phyloP scores from a whole-genome alignment of 176 grass and related monocot genomes.

The Chrysopogon serrulatus region DNA sequence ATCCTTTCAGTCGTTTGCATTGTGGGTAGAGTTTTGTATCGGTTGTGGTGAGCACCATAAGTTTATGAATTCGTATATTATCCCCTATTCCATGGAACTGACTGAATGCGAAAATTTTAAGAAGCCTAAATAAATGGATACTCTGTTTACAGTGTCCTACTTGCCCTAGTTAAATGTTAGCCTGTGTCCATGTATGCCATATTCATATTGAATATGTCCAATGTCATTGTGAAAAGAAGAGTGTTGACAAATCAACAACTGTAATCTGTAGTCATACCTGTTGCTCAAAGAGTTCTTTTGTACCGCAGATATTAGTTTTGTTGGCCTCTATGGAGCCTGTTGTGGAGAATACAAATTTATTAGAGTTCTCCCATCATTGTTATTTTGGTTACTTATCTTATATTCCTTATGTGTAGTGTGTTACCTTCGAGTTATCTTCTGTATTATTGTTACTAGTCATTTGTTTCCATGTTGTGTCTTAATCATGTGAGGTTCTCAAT shows the following conservation, averaged over 20 bases:
- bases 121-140: neutral
- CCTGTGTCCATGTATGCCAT: neutral
- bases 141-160: neutral
- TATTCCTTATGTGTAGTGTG: neutral
- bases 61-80: neutral
- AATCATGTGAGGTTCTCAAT: neutral
- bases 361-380: neutral
- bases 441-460: neutral
- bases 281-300: neutral
- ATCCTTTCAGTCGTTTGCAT: neutral
- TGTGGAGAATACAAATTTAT: neutral
- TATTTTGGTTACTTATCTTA: neutral
- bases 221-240: neutral
- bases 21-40: neutral
- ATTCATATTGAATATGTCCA: neutral
- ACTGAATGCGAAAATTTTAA: neutral
- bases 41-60: neutral
- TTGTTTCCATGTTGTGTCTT: neutral
- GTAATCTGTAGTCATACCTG: no score
- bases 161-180: neutral
- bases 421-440: neutral
- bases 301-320: neutral
- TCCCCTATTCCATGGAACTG: neutral
- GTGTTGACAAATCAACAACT: neutral
- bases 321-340: neutral